Percentiles rank a stretch among this genome's conserved stretches.
These are phyloP conservation scores for Aleurites moluccanus DNA, from an alignment of 441 rosid species.

Conservation along the genomic window DNA sequence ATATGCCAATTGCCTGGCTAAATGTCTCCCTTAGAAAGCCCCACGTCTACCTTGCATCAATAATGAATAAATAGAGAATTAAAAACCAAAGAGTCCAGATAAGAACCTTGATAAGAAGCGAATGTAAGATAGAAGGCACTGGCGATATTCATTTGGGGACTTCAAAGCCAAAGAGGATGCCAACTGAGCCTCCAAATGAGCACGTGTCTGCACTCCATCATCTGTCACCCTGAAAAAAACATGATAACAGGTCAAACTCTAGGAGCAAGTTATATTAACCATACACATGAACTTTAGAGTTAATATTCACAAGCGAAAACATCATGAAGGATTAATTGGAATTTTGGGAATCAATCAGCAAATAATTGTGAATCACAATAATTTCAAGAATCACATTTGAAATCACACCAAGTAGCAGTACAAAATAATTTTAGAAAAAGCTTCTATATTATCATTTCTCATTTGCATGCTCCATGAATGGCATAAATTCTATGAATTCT, in stretches of 20 bases:
- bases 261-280: constrained; percentile 4
- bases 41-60: background rate
- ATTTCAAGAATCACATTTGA: background rate
- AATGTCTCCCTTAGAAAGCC: background rate
- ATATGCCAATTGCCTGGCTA: constrained; percentile 2
- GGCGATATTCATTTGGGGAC: constrained; percentile 86
- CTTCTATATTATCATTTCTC: background rate
- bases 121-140: constrained; percentile 88
- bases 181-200: constrained; percentile 94
- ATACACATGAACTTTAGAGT: background rate
- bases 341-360: background rate
- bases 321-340: background rate
- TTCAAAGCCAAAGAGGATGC: constrained; percentile 83
- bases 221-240: constrained; percentile 73
- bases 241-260: constrained; percentile 18
- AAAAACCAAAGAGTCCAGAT: background rate
- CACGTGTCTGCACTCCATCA: constrained; percentile 94
- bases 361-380: too few relatives aligned
- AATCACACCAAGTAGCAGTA: background rate
- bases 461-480: background rate
- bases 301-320: constrained; percentile 1
- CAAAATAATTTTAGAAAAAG: background rate
- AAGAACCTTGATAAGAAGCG: constrained; percentile 82
- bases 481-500: background rate
- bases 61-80: background rate